These are phyloP conservation scores for Kuraishia piskuri DNA, from an alignment of 805 yeast species.

Conservation along the genomic window DNA sequence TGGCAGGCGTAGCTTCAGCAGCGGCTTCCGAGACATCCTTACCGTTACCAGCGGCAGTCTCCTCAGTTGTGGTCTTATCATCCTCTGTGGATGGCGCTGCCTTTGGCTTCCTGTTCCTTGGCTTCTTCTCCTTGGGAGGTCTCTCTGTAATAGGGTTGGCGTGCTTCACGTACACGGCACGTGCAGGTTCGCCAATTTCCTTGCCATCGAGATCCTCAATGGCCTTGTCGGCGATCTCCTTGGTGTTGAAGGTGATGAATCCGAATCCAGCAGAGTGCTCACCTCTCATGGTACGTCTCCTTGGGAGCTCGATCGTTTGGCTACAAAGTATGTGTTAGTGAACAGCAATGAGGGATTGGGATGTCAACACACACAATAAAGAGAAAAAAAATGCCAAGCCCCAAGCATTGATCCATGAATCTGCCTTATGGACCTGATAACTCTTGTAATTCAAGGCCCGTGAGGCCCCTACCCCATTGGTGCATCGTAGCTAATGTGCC, in stretches of 20 bases:
- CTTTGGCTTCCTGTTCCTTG: constrained; percentile 9
- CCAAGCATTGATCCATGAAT: too few species aligned
- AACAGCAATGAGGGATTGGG: neutral
- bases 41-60: constrained; percentile 4
- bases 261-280: constrained; percentile 26
- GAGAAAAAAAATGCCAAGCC: too few species aligned
- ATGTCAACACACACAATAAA: too few species aligned
- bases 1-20: constrained; percentile 14
- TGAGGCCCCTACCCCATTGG: too few species aligned
- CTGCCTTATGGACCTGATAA: too few species aligned
- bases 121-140: constrained; percentile 8
- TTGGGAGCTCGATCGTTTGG: constrained; percentile 22
- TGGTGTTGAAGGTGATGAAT: constrained; percentile 49
- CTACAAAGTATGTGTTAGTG: neutral
- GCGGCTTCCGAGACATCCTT: constrained; percentile 11
- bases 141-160: constrained; percentile 22
- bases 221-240: constrained; percentile 63
- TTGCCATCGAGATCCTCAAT: constrained; percentile 22
- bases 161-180: constrained; percentile 39
- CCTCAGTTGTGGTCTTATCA: constrained; percentile 3
- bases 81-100: constrained; percentile 1
- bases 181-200: constrained; percentile 17
- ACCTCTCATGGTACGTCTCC: constrained; percentile 9
- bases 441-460: too few species aligned
- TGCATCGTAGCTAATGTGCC: neutral